Evolutionary conservation across 202 grass and related monocot species (phyloP).

Genomic region (Saccharum hybrid): DNA sequence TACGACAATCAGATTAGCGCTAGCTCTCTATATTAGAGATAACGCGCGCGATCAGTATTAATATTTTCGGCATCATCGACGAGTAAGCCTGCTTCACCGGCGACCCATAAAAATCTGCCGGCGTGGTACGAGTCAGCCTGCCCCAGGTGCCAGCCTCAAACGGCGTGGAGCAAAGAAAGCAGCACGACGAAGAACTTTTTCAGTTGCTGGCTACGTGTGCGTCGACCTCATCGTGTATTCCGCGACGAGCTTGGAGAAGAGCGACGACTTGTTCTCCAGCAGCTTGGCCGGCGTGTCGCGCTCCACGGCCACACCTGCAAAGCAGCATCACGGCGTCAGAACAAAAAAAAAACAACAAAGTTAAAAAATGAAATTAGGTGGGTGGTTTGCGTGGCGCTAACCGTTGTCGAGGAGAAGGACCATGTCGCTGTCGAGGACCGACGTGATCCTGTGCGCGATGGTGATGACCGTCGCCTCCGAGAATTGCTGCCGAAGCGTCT

Average conservation of each 20-base stretch:
- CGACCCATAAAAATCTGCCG: conserved; percentile 1
- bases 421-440: conserved; percentile 89
- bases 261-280: conserved; percentile 77
- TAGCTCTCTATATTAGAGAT: not conserved
- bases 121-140: conserved; percentile 17
- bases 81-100: not conserved
- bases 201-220: conserved; percentile 27
- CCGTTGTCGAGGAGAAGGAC: conserved; percentile 92
- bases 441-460: conserved; percentile 94
- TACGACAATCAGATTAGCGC: conserved; percentile 1
- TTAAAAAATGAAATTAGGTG: not conserved
- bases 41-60: not conserved
- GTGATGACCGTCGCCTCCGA: conserved; percentile 83
- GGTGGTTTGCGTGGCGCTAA: conserved; percentile 43
- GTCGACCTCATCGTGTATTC: conserved; percentile 89
- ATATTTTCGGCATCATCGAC: conserved; percentile 52
- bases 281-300: conserved; percentile 65
- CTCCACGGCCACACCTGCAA: conserved; percentile 78
- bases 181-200: conserved; percentile 1
- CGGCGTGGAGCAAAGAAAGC: conserved; percentile 24
- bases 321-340: conserved; percentile 6
- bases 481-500: conserved; percentile 80
- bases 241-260: conserved; percentile 82
- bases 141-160: conserved; percentile 15
- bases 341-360: not conserved